Evolutionary conservation across 176 grass and related monocot genomes (phyloP).

Genomic region (Oryza glaberrima): DNA sequence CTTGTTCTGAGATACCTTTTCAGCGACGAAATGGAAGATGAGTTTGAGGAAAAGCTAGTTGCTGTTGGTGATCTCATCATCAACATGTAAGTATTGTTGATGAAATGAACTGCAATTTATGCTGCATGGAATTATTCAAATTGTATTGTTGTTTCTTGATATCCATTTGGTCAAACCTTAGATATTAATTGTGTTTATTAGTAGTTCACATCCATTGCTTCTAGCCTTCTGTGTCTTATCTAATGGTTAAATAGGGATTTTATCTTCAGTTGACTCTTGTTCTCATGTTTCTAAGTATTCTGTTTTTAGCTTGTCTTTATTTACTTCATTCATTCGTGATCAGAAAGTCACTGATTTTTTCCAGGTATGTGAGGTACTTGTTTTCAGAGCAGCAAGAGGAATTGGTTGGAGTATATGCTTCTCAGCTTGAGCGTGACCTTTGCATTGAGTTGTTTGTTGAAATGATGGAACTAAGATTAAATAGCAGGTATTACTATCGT

Average conservation of each 20-base stretch:
- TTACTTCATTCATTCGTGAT: constrained; percentile 15
- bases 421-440: constrained; percentile 83
- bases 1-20: constrained; percentile 86
- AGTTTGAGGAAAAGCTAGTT: constrained; percentile 79
- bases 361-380: constrained; percentile 90
- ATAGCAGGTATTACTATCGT: constrained; percentile 71
- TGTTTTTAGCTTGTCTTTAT: constrained; percentile 18
- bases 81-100: constrained; percentile 63
- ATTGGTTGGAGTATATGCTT: constrained; percentile 91
- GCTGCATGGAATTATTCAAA: constrained; percentile 4
- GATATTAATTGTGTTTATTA: constrained; percentile 19
- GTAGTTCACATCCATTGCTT: neutral
- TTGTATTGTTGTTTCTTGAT: constrained; percentile 10
- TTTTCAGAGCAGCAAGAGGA: constrained; percentile 96
- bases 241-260: neutral
- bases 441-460: constrained; percentile 90
- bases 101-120: constrained; percentile 2
- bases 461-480: constrained; percentile 93
- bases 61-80: constrained; percentile 88
- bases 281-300: constrained; percentile 19
- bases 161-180: constrained; percentile 10
- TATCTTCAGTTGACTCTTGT: neutral
- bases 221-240: constrained; percentile 3
- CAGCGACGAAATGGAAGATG: constrained; percentile 76
- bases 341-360: constrained; percentile 38